Percentiles rank a stretch among this genome's conserved stretches.
phyloP scores from a whole-genome alignment of 2,329 filamentous ascomycete species.

The Neoarthrinium moseri region DNA sequence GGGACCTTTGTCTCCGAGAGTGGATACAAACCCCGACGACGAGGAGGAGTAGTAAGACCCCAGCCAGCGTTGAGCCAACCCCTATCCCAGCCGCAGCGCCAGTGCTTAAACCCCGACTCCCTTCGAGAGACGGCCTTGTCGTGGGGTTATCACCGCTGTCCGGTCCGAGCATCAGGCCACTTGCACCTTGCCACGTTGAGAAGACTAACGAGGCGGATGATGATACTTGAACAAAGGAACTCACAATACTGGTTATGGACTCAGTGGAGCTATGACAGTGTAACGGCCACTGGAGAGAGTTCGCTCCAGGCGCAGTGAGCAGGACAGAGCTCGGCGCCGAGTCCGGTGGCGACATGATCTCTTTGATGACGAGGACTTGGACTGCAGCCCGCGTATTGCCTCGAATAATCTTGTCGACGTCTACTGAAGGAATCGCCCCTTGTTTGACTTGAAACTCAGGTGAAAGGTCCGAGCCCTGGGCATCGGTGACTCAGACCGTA shows the following conservation, averaged over 20 bases:
- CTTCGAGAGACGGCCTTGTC: background rate
- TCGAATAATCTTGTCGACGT: background rate
- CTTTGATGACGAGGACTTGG: background rate
- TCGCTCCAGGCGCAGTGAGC: too few relatives aligned
- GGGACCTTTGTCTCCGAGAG: too few relatives aligned
- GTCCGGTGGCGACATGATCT: background rate
- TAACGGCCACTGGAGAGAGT: background rate
- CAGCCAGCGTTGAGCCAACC: slow-evolving; percentile 5
- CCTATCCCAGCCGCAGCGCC: slow-evolving; percentile 7
- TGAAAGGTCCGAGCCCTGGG: background rate
- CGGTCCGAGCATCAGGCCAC: too few relatives aligned
- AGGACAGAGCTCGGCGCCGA: background rate
- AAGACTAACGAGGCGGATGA: too few relatives aligned
- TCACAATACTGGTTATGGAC: background rate
- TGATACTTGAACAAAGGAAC: too few relatives aligned
- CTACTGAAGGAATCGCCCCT: background rate
- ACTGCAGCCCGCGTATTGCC: too few relatives aligned
- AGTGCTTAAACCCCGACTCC: slow-evolving; percentile 5
- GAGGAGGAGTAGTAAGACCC: slow-evolving; percentile 4
- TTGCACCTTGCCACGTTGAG: too few relatives aligned
- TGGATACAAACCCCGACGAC: background rate
- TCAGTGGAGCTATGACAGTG: background rate
- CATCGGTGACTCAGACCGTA: background rate
- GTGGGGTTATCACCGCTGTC: background rate
- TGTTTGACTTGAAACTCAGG: background rate